phyloP scores from a whole-genome alignment of 1,139 yeast species.

The Taphrina flavorubra region DNA sequence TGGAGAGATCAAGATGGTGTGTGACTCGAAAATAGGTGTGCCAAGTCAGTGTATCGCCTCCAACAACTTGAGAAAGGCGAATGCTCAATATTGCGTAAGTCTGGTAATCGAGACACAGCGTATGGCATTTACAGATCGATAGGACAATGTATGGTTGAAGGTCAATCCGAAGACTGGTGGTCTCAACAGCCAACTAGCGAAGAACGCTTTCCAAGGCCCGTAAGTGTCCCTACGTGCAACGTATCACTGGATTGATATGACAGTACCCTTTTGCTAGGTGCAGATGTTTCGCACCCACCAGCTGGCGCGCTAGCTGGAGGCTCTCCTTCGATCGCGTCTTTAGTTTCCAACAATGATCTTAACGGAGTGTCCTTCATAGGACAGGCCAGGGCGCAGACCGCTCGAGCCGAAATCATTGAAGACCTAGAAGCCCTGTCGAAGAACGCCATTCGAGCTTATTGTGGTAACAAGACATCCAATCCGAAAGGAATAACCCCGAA shows the following conservation, averaged over 20 bases:
- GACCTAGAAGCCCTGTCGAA: slow-evolving; percentile 49
- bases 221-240: slow-evolving; percentile 19
- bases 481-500: slow-evolving; percentile 47
- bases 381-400: slow-evolving; percentile 49
- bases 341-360: slow-evolving; percentile 50
- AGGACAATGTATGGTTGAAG: slow-evolving; percentile 48
- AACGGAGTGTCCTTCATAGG: slow-evolving; percentile 50
- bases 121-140: slow-evolving; percentile 40
- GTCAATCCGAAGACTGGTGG: slow-evolving; percentile 48
- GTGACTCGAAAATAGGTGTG: slow-evolving; percentile 43
- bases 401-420: slow-evolving; percentile 48
- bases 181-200: slow-evolving; percentile 41
- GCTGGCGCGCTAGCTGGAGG: slow-evolving; percentile 47
- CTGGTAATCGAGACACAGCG: too few relatives aligned
- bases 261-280: slow-evolving; percentile 49
- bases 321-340: slow-evolving; percentile 49
- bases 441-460: slow-evolving; percentile 48
- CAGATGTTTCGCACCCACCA: slow-evolving; percentile 51
- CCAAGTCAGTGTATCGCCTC: slow-evolving; percentile 43
- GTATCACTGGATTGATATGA: slow-evolving; percentile 16
- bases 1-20: slow-evolving; percentile 41
- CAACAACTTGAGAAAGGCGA: slow-evolving; percentile 40
- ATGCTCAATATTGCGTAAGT: slow-evolving; percentile 38
- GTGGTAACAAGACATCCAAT: slow-evolving; percentile 38
- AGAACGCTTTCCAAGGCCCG: slow-evolving; percentile 8